Evolutionary conservation across 108 stramenopile genomes (phyloP), one percentile per base, ranked within the genome.

Genomic region (Halocafeteria seosinensis): DNA sequence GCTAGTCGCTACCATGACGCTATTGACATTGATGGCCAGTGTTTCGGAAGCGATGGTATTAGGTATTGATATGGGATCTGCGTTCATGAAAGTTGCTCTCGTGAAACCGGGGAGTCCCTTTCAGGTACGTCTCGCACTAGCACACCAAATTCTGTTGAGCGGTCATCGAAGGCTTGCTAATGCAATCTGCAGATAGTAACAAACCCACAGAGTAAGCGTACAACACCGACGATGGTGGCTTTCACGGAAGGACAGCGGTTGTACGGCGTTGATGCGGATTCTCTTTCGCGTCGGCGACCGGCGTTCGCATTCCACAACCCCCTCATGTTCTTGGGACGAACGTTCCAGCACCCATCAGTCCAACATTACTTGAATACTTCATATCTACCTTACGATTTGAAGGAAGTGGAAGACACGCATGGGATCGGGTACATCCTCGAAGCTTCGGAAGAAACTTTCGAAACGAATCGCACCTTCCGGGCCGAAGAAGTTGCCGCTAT

Each of bases 1-100:
- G n/a, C n/a, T n/a, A n/a, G n/a, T n/a, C n/a, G n/a, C n/a, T n/a
- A n/a, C n/a, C n/a, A n/a, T 47, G 42, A n/a, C 42, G 17, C 17
- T 47, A n/a, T 17, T 47, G 42, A n/a, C 42, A 17, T n/a, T 47
- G 42, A n/a, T n/a, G 42, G 42, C 42, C 42, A 47, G 17, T n/a
- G 17, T 17, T n/a, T 47, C 42, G 42, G 17, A 17, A 17, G 68
- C 61, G 29, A 34, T 62, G 11, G 33, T 99, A 65, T 77, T 96
- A 30, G 98, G 98, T 61, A 85, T 99, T 38, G 98, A 99, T 75
- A 78, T 99, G 57, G 95, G 94, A 24, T 84, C 81, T 47, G 80
- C 91, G 61, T 93, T 88, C 85, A 94, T 95, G 90, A 99, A 99
- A 73, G 92, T 97, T 26, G 91, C 89, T 13, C 77, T 94, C 55